phyloP scores from a whole-genome alignment of 1,139 yeast genomes.

The Debaryomycetaceae sp. region DNA sequence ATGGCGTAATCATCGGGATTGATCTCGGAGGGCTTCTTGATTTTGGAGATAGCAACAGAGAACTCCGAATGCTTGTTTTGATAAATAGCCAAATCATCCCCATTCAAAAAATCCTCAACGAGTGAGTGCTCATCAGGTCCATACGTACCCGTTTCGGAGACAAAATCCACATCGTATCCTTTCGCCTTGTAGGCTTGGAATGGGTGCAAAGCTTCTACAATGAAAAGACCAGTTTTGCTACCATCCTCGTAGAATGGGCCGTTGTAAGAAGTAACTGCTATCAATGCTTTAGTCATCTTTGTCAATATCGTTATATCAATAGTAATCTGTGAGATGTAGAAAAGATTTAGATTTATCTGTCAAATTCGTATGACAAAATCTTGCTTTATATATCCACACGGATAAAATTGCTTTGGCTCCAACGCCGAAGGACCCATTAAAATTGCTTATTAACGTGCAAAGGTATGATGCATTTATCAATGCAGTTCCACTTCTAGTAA shows the following conservation, averaged over 20 bases:
- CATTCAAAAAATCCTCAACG: slow-evolving; percentile 34
- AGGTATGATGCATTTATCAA: too few relatives aligned
- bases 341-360: too few relatives aligned
- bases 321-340: too few relatives aligned
- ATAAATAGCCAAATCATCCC: slow-evolving; percentile 37
- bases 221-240: slow-evolving; percentile 53
- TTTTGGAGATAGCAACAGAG: slow-evolving; percentile 26
- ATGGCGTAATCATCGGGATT: slow-evolving; percentile 48
- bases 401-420: too few relatives aligned
- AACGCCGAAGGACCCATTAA: too few relatives aligned
- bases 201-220: slow-evolving; percentile 58
- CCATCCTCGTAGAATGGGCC: slow-evolving; percentile 56
- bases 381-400: too few relatives aligned
- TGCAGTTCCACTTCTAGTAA: too few relatives aligned
- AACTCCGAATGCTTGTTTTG: slow-evolving; percentile 39
- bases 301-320: too few relatives aligned
- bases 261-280: slow-evolving; percentile 51
- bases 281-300: slow-evolving; percentile 36
- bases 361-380: too few relatives aligned
- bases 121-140: slow-evolving; percentile 57
- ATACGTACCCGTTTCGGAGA: slow-evolving; percentile 54
- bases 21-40: slow-evolving; percentile 44
- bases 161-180: slow-evolving; percentile 53
- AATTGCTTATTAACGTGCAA: too few relatives aligned
- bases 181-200: slow-evolving; percentile 41